Conservation (phyloP, 2,329 filamentous ascomycete genomes). For the Fusarium bactridioides region DNA sequence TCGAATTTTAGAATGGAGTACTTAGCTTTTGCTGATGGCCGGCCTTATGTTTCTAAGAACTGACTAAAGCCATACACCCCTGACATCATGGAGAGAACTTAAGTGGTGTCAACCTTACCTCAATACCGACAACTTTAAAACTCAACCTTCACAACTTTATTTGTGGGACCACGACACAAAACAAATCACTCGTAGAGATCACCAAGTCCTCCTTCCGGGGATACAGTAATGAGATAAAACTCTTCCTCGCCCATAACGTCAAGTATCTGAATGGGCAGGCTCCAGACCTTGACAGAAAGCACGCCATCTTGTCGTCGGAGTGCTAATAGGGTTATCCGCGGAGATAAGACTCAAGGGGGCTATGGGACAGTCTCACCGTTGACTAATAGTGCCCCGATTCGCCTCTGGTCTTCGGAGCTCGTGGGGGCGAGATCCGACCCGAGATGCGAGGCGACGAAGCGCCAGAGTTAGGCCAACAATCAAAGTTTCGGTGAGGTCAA, state of each 20-base stretch:
- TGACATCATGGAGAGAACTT: no score
- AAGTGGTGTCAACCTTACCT: no score
- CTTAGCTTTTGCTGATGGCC: neutral
- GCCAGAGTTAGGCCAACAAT: neutral
- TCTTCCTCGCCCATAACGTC: neutral
- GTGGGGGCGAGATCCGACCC: neutral
- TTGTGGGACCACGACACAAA: no score
- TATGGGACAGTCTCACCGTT: accelerated
- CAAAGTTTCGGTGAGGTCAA: neutral
- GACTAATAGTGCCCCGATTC: no score
- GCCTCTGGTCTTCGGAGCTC: neutral
- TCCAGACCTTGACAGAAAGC: neutral
- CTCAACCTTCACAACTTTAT: no score
- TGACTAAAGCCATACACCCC: neutral
- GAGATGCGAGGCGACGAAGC: neutral
- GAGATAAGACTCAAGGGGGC: neutral
- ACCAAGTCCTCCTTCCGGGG: no score
- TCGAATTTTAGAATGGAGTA: neutral
- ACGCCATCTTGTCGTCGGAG: neutral
- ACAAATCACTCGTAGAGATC: neutral
- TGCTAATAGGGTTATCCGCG: neutral
- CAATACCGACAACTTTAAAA: no score
- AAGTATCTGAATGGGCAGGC: neutral
- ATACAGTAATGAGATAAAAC: neutral
- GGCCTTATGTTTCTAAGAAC: neutral